Evolutionary conservation across 2,329 filamentous ascomycete species (phyloP).

Genomic region (Paracamarosporium sp.): DNA sequence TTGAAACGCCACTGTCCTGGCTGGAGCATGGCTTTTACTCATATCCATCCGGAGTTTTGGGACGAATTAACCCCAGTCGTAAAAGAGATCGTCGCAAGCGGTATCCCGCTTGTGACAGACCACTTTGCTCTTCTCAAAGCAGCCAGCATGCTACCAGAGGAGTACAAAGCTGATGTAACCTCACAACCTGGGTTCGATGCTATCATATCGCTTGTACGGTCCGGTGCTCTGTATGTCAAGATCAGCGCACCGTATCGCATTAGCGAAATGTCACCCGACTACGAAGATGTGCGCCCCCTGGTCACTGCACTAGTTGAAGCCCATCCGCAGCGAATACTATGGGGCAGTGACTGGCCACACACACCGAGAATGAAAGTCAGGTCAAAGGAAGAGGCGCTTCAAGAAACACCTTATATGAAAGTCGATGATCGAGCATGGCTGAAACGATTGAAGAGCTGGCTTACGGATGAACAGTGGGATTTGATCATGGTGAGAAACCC

Average conservation of each 20-base stretch:
- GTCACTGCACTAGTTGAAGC: slow-evolving; percentile 41
- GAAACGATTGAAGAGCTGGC: slow-evolving; percentile 29
- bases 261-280: slow-evolving; percentile 35
- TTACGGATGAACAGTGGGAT: slow-evolving; percentile 22
- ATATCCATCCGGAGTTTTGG: slow-evolving; percentile 41
- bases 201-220: slow-evolving; percentile 37
- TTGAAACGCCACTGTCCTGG: slow-evolving; percentile 23
- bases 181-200: slow-evolving; percentile 38
- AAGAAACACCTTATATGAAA: slow-evolving; percentile 35
- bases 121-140: slow-evolving; percentile 48
- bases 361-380: slow-evolving; percentile 49
- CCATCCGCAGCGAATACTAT: slow-evolving; percentile 42
- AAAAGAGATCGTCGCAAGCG: slow-evolving; percentile 21
- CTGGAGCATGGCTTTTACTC: slow-evolving; percentile 43
- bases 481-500: slow-evolving; percentile 15
- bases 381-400: slow-evolving; percentile 40
- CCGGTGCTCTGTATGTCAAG: slow-evolving; percentile 46
- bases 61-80: slow-evolving; percentile 28
- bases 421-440: slow-evolving; percentile 37
- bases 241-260: slow-evolving; percentile 49
- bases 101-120: slow-evolving; percentile 43
- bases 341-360: slow-evolving; percentile 51
- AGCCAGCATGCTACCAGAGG: slow-evolving; percentile 36
- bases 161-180: slow-evolving; percentile 26
- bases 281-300: slow-evolving; percentile 39